Conservation (phyloP, 768 basidiomycete genomes). For the Postia placenta region DNA sequence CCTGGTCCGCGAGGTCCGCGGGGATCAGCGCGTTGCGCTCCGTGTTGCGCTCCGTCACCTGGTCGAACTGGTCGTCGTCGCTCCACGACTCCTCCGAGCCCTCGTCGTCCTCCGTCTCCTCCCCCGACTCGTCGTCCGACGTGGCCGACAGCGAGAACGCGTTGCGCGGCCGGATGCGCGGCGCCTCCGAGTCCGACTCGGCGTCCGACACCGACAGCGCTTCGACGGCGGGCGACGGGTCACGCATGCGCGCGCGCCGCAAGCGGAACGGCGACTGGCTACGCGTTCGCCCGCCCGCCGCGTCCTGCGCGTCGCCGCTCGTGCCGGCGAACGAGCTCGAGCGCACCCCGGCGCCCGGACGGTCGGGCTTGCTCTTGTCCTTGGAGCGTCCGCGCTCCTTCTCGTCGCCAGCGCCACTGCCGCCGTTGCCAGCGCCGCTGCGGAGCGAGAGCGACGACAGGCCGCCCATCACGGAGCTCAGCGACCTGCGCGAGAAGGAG, state of each 20-base stretch:
- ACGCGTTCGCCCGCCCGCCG: conserved; percentile 49
- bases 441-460: conserved; percentile 60
- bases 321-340: conserved; percentile 37
- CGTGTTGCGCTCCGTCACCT: conserved; percentile 82
- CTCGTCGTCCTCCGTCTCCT: conserved; percentile 47
- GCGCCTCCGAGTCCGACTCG: conserved; percentile 50
- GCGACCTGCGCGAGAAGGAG: conserved; percentile 57
- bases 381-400: conserved; percentile 51
- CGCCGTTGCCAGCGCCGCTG: too few species aligned
- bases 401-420: conserved; percentile 27
- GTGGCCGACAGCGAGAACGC: conserved; percentile 53
- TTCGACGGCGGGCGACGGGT: conserved; percentile 43
- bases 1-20: conserved; percentile 45
- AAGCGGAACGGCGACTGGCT: conserved; percentile 79
- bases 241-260: conserved; percentile 55
- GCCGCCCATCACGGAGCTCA: conserved; percentile 67
- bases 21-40: conserved; percentile 67
- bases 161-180: conserved; percentile 49
- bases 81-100: conserved; percentile 52
- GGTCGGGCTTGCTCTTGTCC: conserved; percentile 30
- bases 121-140: conserved; percentile 57
- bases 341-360: conserved; percentile 22
- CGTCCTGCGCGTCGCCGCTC: conserved; percentile 26
- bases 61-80: conserved; percentile 62
- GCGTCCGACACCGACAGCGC: conserved; percentile 56